Evolutionary conservation across 2,329 filamentous ascomycete genomes (phyloP), one percentile per base, ranked within the genome.

Genomic region (Hymenoscyphus scutula): DNA sequence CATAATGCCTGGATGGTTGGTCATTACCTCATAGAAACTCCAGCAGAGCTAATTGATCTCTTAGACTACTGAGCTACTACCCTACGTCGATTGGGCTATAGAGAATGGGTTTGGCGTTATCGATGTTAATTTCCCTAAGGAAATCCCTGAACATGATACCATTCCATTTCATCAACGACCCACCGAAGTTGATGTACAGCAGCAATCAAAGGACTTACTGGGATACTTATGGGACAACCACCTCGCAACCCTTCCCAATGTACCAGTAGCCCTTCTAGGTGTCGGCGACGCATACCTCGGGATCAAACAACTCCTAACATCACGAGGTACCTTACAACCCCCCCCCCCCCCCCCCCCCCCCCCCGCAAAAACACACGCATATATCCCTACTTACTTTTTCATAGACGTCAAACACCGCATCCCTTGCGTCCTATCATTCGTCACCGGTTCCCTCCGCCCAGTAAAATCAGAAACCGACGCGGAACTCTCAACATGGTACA

Each of bases 171-270:
- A 30, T 0, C 53, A 54, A 1, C 30, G 76, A 77, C 32, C 83
- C 83, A 67, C 82, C 53, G 74, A 89, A 65, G 79, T 81, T 7
- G 75, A 77, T 8, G 72, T 77, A 63, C 77, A 67, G 68, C 77
- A 73, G 60, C 84, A 85, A 74, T 87, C 85, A 0, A 86, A 89
- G 65, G 88, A 94, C 64, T 79, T 97, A 11, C 86, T 94, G 4
- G 87, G 84, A 64, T 98, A 97, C 72, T 80, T 99, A 15, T 99
- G 95, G 95, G 93, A 97, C 70, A 99, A 99, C 73, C 97, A 97
- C 72, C 86, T 99, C 23, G 91, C 97, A 79, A 81, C 90, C 34
- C 87, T 88, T 58, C 83, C 89, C 2, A 81, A 84, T 0, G 86
- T 88, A 5, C 86, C 94, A 59, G 85, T 98, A 17, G 90, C 96